Evolutionary conservation across 768 basidiomycete species (phyloP), one percentile per base, ranked within the genome.

Genomic region (Phanerodontia chrysosporium): DNA sequence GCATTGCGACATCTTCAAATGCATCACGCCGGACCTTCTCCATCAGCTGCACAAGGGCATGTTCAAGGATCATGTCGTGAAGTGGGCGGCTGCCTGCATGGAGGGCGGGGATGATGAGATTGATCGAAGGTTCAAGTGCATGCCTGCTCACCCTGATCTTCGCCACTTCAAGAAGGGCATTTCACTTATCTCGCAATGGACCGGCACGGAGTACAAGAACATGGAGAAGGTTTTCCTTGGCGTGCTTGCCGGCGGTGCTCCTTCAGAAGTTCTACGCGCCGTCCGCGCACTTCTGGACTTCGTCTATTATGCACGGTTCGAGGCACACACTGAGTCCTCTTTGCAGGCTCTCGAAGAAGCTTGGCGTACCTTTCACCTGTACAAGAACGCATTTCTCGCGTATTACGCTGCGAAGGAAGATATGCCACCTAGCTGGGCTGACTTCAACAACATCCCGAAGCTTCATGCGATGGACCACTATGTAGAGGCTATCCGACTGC

Each of bases 11-110:
- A 80, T 82, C 30, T 78, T 75, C 62, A 0, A 30, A 0, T 69
- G 59, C n/a, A 59, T 82, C 29, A 76, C 74, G 1, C 72, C 75
- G 16, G 68, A 79, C 67, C 45, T 79, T 25, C 73, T 81, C 16
- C 80, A 83, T 59, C 78, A 80, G 62, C 66, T 82, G 0, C 73
- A 80, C 65, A 76, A 82, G 60, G 80, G 80, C 0, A 57, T 79
- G 1, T 77, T 80, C 70, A 77, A 77, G 51, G 74, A 79, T 51
- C 78, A 80, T 51, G 52, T 77, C 2, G 67, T 73, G 0, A 67
- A 54, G 6, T 75, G 74, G 72, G 51, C 55, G 27, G 59, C 53
- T 6, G 48, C 59, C 1, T 36, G 24, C 14, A 45, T 32, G 13
- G 13, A 14, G 1, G 59, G 57, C 12, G 67, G 66, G 0, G 51